These are phyloP conservation scores for Akanthomyces dipterigenus DNA, from an alignment of 2,329 filamentous ascomycete species.

Conservation along the genomic window DNA sequence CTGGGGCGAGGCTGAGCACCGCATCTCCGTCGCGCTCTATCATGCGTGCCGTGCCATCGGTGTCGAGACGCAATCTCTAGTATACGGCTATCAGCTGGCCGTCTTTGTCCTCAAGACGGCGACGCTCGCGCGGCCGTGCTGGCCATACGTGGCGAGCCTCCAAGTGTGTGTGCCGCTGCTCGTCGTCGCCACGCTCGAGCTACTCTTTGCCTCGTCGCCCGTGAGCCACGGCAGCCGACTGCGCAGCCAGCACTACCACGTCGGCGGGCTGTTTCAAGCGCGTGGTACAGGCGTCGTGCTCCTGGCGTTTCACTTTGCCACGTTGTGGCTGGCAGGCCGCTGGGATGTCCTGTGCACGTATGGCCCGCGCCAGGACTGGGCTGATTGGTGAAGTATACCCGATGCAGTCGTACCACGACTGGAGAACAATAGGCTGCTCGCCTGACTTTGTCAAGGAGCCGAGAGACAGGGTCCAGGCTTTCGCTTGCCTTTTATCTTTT, in stretches of 20 bases:
- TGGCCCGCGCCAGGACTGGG: slow-evolving; percentile 22
- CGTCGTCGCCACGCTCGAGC: slow-evolving; percentile 59
- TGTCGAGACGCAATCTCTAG: slow-evolving; percentile 24
- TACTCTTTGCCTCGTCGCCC: slow-evolving; percentile 47
- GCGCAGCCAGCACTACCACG: slow-evolving; percentile 13
- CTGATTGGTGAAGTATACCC: slow-evolving; percentile 21
- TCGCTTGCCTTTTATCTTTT: not conserved
- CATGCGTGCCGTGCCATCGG: slow-evolving; percentile 18
- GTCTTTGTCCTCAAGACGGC: slow-evolving; percentile 65
- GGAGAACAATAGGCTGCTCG: not conserved
- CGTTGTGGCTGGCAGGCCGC: slow-evolving; percentile 28
- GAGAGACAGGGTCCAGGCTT: not conserved
- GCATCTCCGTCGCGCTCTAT: slow-evolving; percentile 30
- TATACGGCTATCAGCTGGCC: slow-evolving; percentile 42
- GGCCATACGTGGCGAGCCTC: slow-evolving; percentile 60
- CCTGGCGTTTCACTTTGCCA: slow-evolving; percentile 26
- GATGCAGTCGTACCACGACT: not conserved
- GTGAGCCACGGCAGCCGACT: slow-evolving; percentile 11
- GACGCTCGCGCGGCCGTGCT: slow-evolving; percentile 60
- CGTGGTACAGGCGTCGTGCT: slow-evolving; percentile 26
- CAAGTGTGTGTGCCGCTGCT: slow-evolving; percentile 62
- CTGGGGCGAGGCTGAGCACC: slow-evolving; percentile 27
- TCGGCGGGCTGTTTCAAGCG: slow-evolving; percentile 16
- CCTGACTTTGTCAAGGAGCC: not conserved
- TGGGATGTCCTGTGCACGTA: slow-evolving; percentile 28